Conservation (phyloP, 306 rosid genomes). For the Sphenostylis stenocarpa region DNA sequence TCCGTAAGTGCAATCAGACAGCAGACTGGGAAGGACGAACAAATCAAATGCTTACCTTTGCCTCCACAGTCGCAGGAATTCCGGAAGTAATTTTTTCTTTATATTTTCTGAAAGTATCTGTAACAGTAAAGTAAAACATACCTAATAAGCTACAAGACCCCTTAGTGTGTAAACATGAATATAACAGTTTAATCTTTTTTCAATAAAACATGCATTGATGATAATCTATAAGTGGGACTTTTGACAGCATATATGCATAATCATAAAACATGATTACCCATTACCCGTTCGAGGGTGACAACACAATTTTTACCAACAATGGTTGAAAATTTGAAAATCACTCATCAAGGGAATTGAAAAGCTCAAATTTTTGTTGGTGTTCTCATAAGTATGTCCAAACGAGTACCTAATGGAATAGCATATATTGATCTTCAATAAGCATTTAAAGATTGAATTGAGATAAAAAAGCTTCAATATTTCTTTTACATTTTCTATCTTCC, state of each 20-base stretch:
- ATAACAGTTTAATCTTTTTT: neutral
- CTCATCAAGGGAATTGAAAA: constrained; percentile 12
- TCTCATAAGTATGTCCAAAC: neutral
- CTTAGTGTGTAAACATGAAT: neutral
- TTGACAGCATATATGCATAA: neutral
- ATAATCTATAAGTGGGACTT: neutral
- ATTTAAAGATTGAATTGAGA: neutral
- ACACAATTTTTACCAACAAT: neutral
- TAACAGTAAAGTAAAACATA: constrained; percentile 21
- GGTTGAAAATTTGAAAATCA: neutral
- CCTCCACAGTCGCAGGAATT: constrained; percentile 56
- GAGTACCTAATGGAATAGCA: neutral
- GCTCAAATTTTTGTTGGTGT: neutral
- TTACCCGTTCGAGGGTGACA: neutral
- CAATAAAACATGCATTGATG: neutral
- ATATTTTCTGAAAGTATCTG: constrained; percentile 80
- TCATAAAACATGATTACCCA: neutral
- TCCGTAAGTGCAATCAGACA: neutral
- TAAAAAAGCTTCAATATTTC: neutral
- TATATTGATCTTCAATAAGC: neutral
- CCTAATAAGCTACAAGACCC: constrained; percentile 10
- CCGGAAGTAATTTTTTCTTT: constrained; percentile 69
- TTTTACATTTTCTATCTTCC: neutral
- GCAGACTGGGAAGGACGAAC: neutral
- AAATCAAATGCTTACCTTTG: constrained; percentile 50